Base-by-base conservation (phyloP, 2,329 filamentous ascomycete species). In the Alternaria sp. region DNA sequence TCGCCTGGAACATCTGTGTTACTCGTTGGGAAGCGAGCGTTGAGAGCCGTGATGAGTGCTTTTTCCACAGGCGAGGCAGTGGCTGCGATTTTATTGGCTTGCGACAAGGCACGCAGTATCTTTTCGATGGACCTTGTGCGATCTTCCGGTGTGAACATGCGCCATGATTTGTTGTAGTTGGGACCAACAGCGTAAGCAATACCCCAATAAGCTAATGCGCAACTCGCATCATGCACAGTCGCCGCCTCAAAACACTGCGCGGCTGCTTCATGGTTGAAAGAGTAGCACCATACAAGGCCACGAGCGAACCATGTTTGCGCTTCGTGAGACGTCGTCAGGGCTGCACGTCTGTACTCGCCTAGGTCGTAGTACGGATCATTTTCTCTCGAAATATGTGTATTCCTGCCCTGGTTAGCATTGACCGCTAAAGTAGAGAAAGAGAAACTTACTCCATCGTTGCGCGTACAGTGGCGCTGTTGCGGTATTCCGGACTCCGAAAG, bases 161-260 rank as follows among this genome's bases (percentile, higher is more conserved):
- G 85, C 91, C 91, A 93, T 0, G 90, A 87, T 71, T 92, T 92
- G 80, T 93, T 91, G 75, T 90, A 89, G 73, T 94, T 93, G 3
- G 91, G 90, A 0, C 91, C 91, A 0, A 90, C 77, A 2, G 88
- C 82, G 73, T 90, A 92, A 0, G 91, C 88, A 3, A 90, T 78
- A 0, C 62, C 59, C 58, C 58, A 91, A 68, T 89, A 30, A 84
- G 87, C 88, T 37, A 60, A 41, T 44, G 18, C 83, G 58, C 86
- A 90, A 5, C 75, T 61, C 0, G 77, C 60, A 61, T 91, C 89
- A 44, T 79, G 70, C 0, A 76, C 75, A 43, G 86, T 82, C 21
- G 87, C 88, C 7, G 81, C 79, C 68, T 87, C 79, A 71, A 91
- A 91, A 78, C 89, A 91, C 26, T 78, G 78, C 4, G 83, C 83